These are phyloP conservation scores for Eucalyptus pauciflora DNA, from an alignment of 345 rosid genomes.

Conservation along the genomic window DNA sequence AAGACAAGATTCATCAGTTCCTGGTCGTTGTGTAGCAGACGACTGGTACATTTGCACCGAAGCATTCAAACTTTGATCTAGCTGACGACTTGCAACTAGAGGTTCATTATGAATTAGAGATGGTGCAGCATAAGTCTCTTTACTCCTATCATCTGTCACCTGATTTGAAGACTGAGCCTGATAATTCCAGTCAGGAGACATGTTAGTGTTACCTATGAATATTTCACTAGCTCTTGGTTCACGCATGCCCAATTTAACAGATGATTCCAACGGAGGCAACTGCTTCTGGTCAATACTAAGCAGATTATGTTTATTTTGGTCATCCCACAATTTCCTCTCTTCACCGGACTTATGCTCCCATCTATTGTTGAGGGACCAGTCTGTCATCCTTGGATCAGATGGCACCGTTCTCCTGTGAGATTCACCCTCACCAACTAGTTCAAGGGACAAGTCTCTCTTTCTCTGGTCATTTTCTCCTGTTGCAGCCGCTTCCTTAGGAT, in stretches of 20 bases:
- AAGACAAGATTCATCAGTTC: not conserved
- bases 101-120: not conserved
- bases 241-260: not conserved
- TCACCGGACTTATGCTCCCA: constrained; percentile 11
- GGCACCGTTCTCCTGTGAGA: not conserved
- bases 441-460: not conserved
- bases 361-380: constrained; percentile 20
- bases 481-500: constrained; percentile 13
- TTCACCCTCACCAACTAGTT: not conserved
- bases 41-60: not conserved
- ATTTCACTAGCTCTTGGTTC: constrained; percentile 23
- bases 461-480: constrained; percentile 13
- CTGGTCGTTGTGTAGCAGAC: not conserved
- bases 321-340: constrained; percentile 5
- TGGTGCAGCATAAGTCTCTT: not conserved
- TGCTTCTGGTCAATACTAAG: not conserved
- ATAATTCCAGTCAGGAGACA: constrained; percentile 87
- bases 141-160: constrained; percentile 11
- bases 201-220: constrained; percentile 56
- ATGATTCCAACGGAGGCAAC: not conserved
- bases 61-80: not conserved
- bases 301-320: not conserved
- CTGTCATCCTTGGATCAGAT: constrained; percentile 12
- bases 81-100: not conserved
- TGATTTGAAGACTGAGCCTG: constrained; percentile 23